These are phyloP conservation scores for Aspergillus felis DNA, from an alignment of 2,329 filamentous ascomycete species.

Conservation along the genomic window DNA sequence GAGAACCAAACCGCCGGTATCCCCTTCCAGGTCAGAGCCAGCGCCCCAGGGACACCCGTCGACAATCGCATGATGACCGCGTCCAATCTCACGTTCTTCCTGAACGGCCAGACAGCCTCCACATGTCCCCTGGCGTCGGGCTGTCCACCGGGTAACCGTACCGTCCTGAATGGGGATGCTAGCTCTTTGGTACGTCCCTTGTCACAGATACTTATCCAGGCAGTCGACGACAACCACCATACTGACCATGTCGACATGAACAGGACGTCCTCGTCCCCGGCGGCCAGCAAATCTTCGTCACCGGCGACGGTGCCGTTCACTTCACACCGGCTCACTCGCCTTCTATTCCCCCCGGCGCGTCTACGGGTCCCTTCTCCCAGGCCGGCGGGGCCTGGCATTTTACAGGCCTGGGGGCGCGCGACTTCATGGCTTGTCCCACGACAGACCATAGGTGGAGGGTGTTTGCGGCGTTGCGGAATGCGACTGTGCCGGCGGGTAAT, in stretches of 20 bases:
- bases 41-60: constrained; percentile 47
- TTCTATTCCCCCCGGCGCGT: constrained; percentile 49
- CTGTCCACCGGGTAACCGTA: constrained; percentile 48
- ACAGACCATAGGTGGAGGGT: constrained; percentile 36
- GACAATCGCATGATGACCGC: constrained; percentile 48
- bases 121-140: constrained; percentile 46
- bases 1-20: neutral
- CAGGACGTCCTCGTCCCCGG: constrained; percentile 56
- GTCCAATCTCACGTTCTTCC: constrained; percentile 46
- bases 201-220: constrained; percentile 8
- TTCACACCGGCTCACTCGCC: constrained; percentile 58
- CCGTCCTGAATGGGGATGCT: constrained; percentile 43
- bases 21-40: constrained; percentile 43
- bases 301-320: constrained; percentile 50
- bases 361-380: constrained; percentile 47
- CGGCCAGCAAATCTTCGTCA: constrained; percentile 60
- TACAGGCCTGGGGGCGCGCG: constrained; percentile 32
- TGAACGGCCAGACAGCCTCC: constrained; percentile 45
- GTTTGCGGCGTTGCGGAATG: constrained; percentile 38
- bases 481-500: constrained; percentile 38
- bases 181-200: constrained; percentile 29
- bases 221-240: constrained; percentile 14
- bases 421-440: constrained; percentile 44
- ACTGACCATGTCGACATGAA: neutral
- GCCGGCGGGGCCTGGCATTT: constrained; percentile 30